These are phyloP conservation scores for Penicillium sclerotiorum DNA, from an alignment of 2,329 filamentous ascomycete genomes.

Conservation along the genomic window DNA sequence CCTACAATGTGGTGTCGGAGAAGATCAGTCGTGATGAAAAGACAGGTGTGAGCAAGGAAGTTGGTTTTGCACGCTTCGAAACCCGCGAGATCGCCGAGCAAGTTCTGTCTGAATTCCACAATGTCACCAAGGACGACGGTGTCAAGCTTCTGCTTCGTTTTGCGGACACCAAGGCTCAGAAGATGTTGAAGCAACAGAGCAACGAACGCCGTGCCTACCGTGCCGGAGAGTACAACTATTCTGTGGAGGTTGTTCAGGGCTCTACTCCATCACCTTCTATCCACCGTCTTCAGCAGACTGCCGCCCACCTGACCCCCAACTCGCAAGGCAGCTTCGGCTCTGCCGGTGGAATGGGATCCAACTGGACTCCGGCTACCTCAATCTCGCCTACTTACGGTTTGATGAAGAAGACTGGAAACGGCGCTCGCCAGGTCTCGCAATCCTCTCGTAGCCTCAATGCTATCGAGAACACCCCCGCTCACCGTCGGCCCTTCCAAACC, in stretches of 20 bases:
- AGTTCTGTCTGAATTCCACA: slow-evolving; percentile 85
- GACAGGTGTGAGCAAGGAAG: slow-evolving; percentile 85
- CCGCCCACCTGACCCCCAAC: slow-evolving; percentile 44
- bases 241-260: slow-evolving; percentile 50
- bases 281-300: slow-evolving; percentile 43
- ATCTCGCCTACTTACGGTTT: slow-evolving; percentile 51
- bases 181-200: slow-evolving; percentile 93
- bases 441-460: slow-evolving; percentile 41
- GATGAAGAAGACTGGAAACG: slow-evolving; percentile 36
- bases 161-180: slow-evolving; percentile 94
- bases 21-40: slow-evolving; percentile 91
- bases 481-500: slow-evolving; percentile 29
- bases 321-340: slow-evolving; percentile 49
- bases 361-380: slow-evolving; percentile 52
- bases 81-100: slow-evolving; percentile 85
- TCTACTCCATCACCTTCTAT: slow-evolving; percentile 48
- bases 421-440: slow-evolving; percentile 39
- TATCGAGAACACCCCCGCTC: slow-evolving; percentile 43
- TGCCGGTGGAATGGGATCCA: slow-evolving; percentile 43
- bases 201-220: slow-evolving; percentile 94
- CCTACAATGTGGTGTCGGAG: slow-evolving; percentile 76
- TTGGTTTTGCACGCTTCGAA: slow-evolving; percentile 96
- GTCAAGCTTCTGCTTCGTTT: slow-evolving; percentile 92
- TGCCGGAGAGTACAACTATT: slow-evolving; percentile 85
- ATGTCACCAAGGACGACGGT: slow-evolving; percentile 74